These are phyloP conservation scores for Candida sp. DNA, from an alignment of 1,139 yeast species.

Conservation along the genomic window DNA sequence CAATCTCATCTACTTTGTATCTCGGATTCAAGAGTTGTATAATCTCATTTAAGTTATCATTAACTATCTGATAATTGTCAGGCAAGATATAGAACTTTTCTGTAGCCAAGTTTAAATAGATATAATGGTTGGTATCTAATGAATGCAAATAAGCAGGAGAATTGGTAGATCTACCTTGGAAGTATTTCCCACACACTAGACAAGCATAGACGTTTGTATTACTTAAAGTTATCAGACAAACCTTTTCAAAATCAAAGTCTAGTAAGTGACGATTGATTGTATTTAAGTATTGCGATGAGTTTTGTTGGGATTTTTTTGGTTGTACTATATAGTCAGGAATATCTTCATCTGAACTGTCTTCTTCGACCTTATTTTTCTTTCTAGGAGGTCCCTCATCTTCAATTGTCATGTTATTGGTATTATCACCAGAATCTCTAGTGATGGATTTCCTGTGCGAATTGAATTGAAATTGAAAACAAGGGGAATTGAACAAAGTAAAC, in stretches of 20 bases:
- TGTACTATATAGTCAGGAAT: conserved; percentile 4
- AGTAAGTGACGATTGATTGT: conserved; percentile 52
- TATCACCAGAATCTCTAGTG: no score
- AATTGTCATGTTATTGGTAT: not conserved
- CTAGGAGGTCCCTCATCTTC: not conserved
- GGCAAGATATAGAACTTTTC: conserved; percentile 57
- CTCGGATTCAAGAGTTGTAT: conserved; percentile 51
- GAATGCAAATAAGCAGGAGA: conserved; percentile 73
- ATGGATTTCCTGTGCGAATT: no score
- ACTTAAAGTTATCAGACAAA: conserved; percentile 63
- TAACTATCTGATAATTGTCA: conserved; percentile 45
- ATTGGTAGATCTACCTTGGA: conserved; percentile 60
- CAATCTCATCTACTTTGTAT: conserved; percentile 32
- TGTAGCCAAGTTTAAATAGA: conserved; percentile 53
- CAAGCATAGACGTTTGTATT: conserved; percentile 68
- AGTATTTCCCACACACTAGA: conserved; percentile 69
- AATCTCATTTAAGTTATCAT: conserved; percentile 40
- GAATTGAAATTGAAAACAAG: no score
- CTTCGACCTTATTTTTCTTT: not conserved
- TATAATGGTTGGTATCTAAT: conserved; percentile 58
- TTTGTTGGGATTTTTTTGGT: not conserved
- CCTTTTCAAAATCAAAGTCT: conserved; percentile 69
- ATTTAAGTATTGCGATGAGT: conserved; percentile 35
- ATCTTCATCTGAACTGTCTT: conserved; percentile 4
- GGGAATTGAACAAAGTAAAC: no score